These are phyloP conservation scores for Graphilbum ipis-grandicollis DNA, from an alignment of 2,329 filamentous ascomycete genomes.

Conservation along the genomic window DNA sequence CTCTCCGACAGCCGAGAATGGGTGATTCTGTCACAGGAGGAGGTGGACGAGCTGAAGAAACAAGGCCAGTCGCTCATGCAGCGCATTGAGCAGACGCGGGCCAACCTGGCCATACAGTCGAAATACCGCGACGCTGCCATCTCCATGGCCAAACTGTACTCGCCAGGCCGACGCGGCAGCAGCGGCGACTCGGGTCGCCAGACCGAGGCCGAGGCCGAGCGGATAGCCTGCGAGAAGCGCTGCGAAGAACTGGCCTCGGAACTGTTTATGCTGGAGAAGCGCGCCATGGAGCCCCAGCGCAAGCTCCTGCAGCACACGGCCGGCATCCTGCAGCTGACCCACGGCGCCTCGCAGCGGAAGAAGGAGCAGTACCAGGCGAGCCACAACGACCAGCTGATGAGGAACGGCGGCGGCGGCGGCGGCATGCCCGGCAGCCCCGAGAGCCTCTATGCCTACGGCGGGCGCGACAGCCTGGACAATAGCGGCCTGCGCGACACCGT, in stretches of 20 bases:
- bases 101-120: conserved; percentile 74
- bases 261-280: conserved; percentile 62
- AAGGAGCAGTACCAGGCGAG: too few species aligned
- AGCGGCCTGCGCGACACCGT: conserved; percentile 35
- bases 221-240: conserved; percentile 56
- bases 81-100: conserved; percentile 65
- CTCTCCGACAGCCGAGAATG: conserved; percentile 75
- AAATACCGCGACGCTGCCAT: conserved; percentile 89
- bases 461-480: conserved; percentile 37
- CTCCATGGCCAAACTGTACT: conserved; percentile 69
- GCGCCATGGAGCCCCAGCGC: conserved; percentile 56
- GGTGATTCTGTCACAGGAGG: conserved; percentile 75
- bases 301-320: conserved; percentile 79
- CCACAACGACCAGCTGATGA: conserved; percentile 19
- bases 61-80: conserved; percentile 55
- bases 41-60: conserved; percentile 83
- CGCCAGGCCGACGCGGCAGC: conserved; percentile 33
- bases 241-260: conserved; percentile 75
- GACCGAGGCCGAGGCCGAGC: conserved; percentile 60
- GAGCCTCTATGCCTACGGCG: conserved; percentile 54
- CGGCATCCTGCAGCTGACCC: conserved; percentile 78
- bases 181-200: conserved; percentile 30
- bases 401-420: conserved; percentile 18
- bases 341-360: conserved; percentile 43
- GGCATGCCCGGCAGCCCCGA: conserved; percentile 60